Evolutionary conservation across 2,329 filamentous ascomycete species (phyloP).

Genomic region (Nemania sp.): DNA sequence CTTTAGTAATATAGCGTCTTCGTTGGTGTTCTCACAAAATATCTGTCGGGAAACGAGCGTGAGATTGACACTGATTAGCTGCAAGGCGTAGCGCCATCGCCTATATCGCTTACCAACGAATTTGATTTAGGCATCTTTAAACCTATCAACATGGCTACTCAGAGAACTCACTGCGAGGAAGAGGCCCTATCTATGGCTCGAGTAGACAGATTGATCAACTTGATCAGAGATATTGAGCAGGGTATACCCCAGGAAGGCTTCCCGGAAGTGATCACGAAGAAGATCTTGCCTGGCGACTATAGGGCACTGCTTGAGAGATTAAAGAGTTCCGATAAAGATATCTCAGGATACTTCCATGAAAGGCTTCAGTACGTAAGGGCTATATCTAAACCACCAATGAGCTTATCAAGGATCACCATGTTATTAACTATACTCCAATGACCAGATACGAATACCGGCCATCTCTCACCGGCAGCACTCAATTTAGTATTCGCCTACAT

Average conservation of each 20-base stretch:
- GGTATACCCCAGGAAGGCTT: constrained; percentile 9
- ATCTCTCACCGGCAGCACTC: constrained; percentile 10
- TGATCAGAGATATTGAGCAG: constrained; percentile 20
- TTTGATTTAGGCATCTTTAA: not conserved
- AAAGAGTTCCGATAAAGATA: constrained; percentile 2
- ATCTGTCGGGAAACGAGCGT: constrained; percentile 2
- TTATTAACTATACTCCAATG: not conserved
- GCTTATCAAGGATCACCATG: not conserved
- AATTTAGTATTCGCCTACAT: constrained; percentile 21
- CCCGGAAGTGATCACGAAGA: constrained; percentile 9
- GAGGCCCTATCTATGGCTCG: constrained; percentile 10
- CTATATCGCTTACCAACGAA: not conserved
- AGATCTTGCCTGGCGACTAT: constrained; percentile 19
- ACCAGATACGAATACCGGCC: constrained; percentile 24
- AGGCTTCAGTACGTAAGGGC: constrained; percentile 7
- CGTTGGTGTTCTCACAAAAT: not conserved
- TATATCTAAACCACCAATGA: not conserved
- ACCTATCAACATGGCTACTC: constrained; percentile 14
- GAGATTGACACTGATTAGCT: not conserved
- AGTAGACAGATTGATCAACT: constrained; percentile 16
- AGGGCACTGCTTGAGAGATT: constrained; percentile 11
- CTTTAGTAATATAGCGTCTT: not conserved
- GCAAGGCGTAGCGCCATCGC: not conserved
- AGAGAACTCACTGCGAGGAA: constrained; percentile 5
- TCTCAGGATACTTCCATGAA: constrained; percentile 20